Base-by-base conservation (phyloP, 1,284 basidiomycete genomes). In the Phylloboletellus chloephorus region DNA sequence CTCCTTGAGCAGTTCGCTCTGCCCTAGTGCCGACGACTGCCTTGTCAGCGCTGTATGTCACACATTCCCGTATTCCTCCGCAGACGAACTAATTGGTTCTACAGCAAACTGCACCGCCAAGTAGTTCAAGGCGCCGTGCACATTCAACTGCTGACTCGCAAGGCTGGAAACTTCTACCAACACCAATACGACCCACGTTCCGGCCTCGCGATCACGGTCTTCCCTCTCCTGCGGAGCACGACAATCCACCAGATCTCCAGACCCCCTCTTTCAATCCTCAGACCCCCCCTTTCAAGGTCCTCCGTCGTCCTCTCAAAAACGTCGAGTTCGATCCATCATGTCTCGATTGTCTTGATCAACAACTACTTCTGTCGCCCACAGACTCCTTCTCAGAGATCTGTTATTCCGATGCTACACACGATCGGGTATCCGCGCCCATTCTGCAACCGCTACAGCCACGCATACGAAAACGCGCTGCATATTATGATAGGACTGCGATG, bases 321-420 rank as follows among this genome's bases (percentile, higher is more conserved):
- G 57, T 60, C 43, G 58, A 60, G 41, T 64, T 60, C 28, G 58
- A 60, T 46, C 55, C 58, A 13, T 43, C 62, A 2, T 60, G 62
- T 46, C 60, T 60, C 16, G 58, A 60, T 37, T 58, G 57, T 21
- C 60, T 60, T 12, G 62, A 60, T 44, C 58, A 64, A 12, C 62
- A 64, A 37, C 58, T 61, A 1, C 55, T 64, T 15, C 46, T 62
- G n/a, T 60, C 58, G 0, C 62, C 58, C 7, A 57, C 58, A 1
- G 62, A 64, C n/a, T 56, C 58, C 25, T 64, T 60, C 39, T 60
- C 61, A 3, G 58, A 60, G 26, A 26, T 64, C 2, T 60, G 58
- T 26, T 64, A 61, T 10, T 44, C 58, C 15, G 58, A 60, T 22
- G 62, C 62, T 4, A 58, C 61, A 3, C 60, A 64, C 28, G 62